phyloP scores from a whole-genome alignment of 768 basidiomycete genomes.

The Brasilioporus rufonigricans region DNA sequence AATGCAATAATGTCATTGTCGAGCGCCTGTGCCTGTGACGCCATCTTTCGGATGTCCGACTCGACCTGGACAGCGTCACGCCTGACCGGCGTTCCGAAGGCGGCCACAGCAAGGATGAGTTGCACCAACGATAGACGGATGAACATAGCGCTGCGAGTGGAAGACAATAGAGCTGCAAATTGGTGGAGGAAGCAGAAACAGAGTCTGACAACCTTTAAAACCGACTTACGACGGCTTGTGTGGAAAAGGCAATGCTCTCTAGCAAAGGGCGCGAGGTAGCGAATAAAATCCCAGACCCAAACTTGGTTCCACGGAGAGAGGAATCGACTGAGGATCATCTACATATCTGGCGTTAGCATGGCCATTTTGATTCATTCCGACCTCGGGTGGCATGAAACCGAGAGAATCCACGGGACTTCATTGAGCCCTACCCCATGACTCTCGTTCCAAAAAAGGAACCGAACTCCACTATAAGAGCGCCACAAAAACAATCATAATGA shows the following conservation, averaged over 20 bases:
- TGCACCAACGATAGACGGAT: constrained; percentile 9
- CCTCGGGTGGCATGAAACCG: no score
- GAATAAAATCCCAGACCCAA: background rate
- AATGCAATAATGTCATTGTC: background rate
- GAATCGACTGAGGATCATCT: background rate
- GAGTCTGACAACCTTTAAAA: background rate
- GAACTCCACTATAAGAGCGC: no score
- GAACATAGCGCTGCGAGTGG: constrained; percentile 3
- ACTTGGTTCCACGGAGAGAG: background rate
- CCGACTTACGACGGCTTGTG: background rate
- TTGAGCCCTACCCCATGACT: background rate
- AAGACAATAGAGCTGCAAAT: background rate
- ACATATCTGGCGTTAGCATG: no score
- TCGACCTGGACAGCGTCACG: background rate
- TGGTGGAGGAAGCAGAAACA: background rate
- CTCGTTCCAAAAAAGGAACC: background rate
- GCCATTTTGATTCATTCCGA: no score
- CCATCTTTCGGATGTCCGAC: background rate
- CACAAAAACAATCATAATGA: no score
- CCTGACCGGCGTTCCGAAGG: constrained; percentile 11
- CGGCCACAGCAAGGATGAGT: constrained; percentile 8
- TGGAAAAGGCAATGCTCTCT: background rate
- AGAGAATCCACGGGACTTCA: background rate
- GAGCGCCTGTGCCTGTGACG: rapidly evolving
- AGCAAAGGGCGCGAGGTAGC: background rate